Evolutionary conservation across 2,329 filamentous ascomycete species (phyloP).

Genomic region (Magnaporthiopsis incrustans): DNA sequence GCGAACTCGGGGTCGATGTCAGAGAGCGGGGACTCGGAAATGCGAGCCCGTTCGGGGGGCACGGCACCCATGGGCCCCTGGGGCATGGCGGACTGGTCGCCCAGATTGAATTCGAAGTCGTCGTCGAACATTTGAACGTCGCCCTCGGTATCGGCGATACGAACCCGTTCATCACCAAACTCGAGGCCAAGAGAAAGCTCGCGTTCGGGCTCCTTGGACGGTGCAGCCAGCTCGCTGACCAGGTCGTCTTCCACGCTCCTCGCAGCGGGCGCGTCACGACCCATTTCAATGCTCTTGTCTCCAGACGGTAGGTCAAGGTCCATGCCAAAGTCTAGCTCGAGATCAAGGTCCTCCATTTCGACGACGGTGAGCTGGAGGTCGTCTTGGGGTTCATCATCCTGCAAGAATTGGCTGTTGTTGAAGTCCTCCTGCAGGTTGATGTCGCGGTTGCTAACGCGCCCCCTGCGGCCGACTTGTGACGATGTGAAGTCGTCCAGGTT

Average conservation of each 20-base stretch:
- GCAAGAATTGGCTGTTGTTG: conserved; percentile 72
- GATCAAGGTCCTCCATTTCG: conserved; percentile 58
- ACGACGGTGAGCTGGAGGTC: conserved; percentile 45
- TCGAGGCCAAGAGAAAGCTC: conserved; percentile 48
- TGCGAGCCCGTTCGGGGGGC: conserved; percentile 45
- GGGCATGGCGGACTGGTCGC: conserved; percentile 50
- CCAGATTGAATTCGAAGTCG: conserved; percentile 58
- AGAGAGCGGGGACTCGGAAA: conserved; percentile 63
- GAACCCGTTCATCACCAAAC: conserved; percentile 42
- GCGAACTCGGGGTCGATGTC: conserved; percentile 59
- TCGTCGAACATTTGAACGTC: conserved; percentile 54
- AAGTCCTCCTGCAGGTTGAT: conserved; percentile 64
- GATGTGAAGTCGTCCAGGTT: conserved; percentile 63
- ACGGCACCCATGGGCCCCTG: conserved; percentile 29
- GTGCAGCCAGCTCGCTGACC: conserved; percentile 53
- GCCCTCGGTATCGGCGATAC: conserved; percentile 56
- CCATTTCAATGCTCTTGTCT: conserved; percentile 72
- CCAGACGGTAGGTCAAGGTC: conserved; percentile 53
- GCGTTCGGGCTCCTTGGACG: conserved; percentile 48
- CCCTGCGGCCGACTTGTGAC: conserved; percentile 47
- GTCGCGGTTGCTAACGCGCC: conserved; percentile 51
- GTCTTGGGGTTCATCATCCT: conserved; percentile 53
- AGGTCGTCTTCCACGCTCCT: conserved; percentile 63
- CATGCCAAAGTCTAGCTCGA: conserved; percentile 68
- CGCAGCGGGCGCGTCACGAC: conserved; percentile 71